Base-by-base conservation (phyloP, 139 green algal species). In the Chlorella sp. region DNA sequence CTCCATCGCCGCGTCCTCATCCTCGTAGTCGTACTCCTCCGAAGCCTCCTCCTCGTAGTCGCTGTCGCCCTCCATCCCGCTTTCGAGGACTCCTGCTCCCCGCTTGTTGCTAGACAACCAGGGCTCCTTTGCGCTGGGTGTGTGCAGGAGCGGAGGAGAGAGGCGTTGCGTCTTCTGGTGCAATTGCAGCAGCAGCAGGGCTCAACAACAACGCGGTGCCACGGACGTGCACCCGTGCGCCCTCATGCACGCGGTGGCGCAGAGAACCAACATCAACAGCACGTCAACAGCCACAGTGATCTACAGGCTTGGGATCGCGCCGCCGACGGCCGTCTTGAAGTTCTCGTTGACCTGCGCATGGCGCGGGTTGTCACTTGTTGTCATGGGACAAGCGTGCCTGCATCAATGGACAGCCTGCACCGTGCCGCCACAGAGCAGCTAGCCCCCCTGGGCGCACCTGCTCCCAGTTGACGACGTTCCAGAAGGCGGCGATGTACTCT, bases 401-500 rank as follows among this genome's bases (percentile, higher is more conserved):
- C 23, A 4, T 36, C n/a, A 23, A 68, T 68, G n/a, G 6, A 35
- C 23, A 36, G 14, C 5, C 5, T 30, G 5, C 27, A 68, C 3
- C 62, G 36, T 6, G 24, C 3, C 3, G 5, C 62, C 23, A 24
- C 62, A 24, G n/a, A 68, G 6, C 27, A 4, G 5, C 62, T 23
- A 55, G 23, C 17, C 10, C 59, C 5, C 17, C 5, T 14, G 59
- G 5, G 50, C 61, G 14, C 59, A 86, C 80, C 67, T 84, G 61
- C 76, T 84, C 75, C 85, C 85, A 90, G 77, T 90, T 86, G 32
- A 88, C 86, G 29, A 96, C 84, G 50, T 91, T 92, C 86, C 86
- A 94, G 64, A 82, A 96, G 26, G 87, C 83, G 23, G 76, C 63
- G 59, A 94, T 90, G 86, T 93, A 96, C 67, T 91, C 87, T n/a